phyloP scores from a whole-genome alignment of 495 filamentous ascomycete species.

The Aspergillus cavernicola region DNA sequence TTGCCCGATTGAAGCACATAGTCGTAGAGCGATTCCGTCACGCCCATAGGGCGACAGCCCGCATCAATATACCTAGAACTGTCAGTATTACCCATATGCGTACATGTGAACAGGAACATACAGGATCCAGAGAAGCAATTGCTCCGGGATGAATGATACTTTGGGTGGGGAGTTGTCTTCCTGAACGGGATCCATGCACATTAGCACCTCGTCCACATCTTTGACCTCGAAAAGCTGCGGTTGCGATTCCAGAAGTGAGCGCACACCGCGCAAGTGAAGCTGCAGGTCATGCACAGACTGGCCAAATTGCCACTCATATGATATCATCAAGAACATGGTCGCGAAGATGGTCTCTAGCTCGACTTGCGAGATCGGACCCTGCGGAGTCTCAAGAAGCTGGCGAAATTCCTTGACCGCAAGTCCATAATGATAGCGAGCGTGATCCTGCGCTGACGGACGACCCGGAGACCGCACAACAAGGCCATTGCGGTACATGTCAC shows the following conservation, averaged over 20 bases:
- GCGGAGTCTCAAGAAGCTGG: slow-evolving; percentile 34
- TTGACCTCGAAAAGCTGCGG: slow-evolving; percentile 36
- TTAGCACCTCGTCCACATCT: slow-evolving; percentile 32
- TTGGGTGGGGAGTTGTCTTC: slow-evolving; percentile 16
- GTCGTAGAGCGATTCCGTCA: slow-evolving; percentile 37
- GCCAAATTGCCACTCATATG: slow-evolving; percentile 43
- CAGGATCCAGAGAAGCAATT: slow-evolving; percentile 41
- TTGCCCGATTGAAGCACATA: slow-evolving; percentile 35
- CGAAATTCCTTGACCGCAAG: slow-evolving; percentile 43
- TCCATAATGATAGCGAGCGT: slow-evolving; percentile 40
- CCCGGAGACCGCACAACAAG: slow-evolving; percentile 27
- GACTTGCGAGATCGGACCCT: slow-evolving; percentile 22
- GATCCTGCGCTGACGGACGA: slow-evolving; percentile 34
- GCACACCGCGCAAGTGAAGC: slow-evolving; percentile 39
- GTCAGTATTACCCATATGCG: slow-evolving; percentile 6
- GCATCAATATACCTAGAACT: slow-evolving; percentile 35
- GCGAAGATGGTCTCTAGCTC: slow-evolving; percentile 40
- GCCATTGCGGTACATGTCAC: slow-evolving; percentile 40
- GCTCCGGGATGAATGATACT: slow-evolving; percentile 39
- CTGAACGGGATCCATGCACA: slow-evolving; percentile 22
- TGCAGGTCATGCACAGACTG: slow-evolving; percentile 39
- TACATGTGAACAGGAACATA: slow-evolving; percentile 14
- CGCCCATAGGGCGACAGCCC: slow-evolving; percentile 31
- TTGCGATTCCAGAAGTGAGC: slow-evolving; percentile 38
- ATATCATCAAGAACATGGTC: slow-evolving; percentile 42